These are phyloP conservation scores for Talaromyces piceae DNA, from an alignment of 2,329 filamentous ascomycete species.

Conservation along the genomic window DNA sequence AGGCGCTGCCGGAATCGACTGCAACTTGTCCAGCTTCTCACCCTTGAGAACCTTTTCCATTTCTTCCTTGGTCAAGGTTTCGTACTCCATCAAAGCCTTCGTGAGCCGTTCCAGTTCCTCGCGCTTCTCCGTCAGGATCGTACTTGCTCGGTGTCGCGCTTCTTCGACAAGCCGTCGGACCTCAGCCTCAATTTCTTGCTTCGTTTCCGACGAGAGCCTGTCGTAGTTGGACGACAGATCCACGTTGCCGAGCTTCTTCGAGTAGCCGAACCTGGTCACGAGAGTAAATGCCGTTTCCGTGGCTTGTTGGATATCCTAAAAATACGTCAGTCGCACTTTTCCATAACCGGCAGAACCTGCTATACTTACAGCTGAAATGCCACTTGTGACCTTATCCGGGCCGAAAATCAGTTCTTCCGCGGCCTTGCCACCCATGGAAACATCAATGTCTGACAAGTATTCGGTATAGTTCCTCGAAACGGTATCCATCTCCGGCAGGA, in stretches of 20 bases:
- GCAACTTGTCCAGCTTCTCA: conserved; percentile 66
- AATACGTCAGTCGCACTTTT: not conserved
- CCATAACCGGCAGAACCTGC: not conserved
- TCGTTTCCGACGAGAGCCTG: conserved; percentile 75
- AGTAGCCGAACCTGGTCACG: conserved; percentile 88
- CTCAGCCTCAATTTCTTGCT: conserved; percentile 78
- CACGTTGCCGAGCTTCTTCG: conserved; percentile 76
- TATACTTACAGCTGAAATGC: conserved; percentile 64
- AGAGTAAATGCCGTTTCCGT: conserved; percentile 79
- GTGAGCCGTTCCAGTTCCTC: conserved; percentile 83
- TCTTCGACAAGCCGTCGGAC: conserved; percentile 80
- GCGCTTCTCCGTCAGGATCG: conserved; percentile 65
- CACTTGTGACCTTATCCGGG: conserved; percentile 81
- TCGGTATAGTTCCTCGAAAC: conserved; percentile 82
- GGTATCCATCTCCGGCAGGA: conserved; percentile 85
- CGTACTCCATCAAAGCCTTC: conserved; percentile 85
- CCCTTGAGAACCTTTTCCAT: conserved; percentile 85
- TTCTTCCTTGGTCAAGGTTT: conserved; percentile 81
- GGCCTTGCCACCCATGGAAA: conserved; percentile 77
- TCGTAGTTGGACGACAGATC: conserved; percentile 78
- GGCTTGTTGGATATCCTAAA: conserved; percentile 71
- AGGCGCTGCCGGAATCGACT: conserved; percentile 45
- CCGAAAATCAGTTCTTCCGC: conserved; percentile 88
- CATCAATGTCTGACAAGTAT: conserved; percentile 71
- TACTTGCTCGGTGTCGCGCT: conserved; percentile 64